Evolutionary conservation across 495 filamentous ascomycete species (phyloP).

Genomic region (Massariosphaeria phaeospora): DNA sequence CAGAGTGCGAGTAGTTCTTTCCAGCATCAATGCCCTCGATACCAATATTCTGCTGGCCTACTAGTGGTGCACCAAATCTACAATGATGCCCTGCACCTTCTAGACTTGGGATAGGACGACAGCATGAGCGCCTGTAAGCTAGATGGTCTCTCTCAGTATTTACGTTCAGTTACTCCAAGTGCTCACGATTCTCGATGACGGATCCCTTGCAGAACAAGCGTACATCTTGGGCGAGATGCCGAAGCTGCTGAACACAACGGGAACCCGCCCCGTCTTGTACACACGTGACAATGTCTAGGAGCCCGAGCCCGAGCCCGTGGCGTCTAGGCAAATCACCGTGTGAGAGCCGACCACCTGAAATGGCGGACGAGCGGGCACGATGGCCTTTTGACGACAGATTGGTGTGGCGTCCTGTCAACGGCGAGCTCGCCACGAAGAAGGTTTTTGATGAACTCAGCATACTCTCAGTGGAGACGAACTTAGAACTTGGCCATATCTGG

Average conservation of each 20-base stretch:
- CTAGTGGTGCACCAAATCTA: constrained; percentile 52
- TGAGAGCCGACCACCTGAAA: constrained; percentile 55
- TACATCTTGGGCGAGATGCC: constrained; percentile 59
- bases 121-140: constrained; percentile 52
- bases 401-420: constrained; percentile 7
- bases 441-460: constrained; percentile 11
- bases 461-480: constrained; percentile 6
- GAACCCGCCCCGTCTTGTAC: constrained; percentile 70
- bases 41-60: constrained; percentile 32
- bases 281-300: constrained; percentile 67
- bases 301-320: constrained; percentile 63
- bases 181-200: constrained; percentile 54
- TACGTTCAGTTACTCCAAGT: constrained; percentile 38
- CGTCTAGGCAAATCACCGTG: constrained; percentile 64
- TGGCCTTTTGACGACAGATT: constrained; percentile 26
- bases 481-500: constrained; percentile 19
- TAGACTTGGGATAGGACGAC: constrained; percentile 62
- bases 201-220: constrained; percentile 63
- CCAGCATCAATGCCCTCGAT: constrained; percentile 26
- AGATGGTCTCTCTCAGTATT: constrained; percentile 37
- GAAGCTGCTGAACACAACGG: constrained; percentile 68
- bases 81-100: constrained; percentile 62
- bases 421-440: constrained; percentile 22
- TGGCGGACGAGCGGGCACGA: constrained; percentile 48
- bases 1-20: constrained; percentile 5